Conservation (phyloP, 2,329 filamentous ascomycete species). For the Arthrobotrys sphaeroides region DNA sequence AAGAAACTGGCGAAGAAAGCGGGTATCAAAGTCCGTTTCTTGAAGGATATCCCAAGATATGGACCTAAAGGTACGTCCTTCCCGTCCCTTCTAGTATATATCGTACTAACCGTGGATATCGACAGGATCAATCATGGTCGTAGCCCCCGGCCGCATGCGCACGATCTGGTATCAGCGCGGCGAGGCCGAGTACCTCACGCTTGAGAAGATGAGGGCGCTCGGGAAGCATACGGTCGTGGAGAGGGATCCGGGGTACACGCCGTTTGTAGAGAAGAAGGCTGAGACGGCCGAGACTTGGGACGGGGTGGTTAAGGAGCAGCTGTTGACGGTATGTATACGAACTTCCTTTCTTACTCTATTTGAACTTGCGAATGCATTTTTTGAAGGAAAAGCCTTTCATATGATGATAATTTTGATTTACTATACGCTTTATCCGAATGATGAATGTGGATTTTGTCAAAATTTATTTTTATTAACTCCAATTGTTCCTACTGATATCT, state of each 20-base stretch:
- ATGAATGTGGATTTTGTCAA: conserved; percentile 41
- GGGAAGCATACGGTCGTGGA: conserved; percentile 46
- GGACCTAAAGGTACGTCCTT: conserved; percentile 63
- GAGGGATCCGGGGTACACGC: conserved; percentile 39
- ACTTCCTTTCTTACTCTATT: background rate
- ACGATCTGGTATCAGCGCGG: conserved; percentile 58
- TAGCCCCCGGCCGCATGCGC: conserved; percentile 67
- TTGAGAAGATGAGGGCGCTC: conserved; percentile 23
- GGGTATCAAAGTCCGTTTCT: conserved; percentile 65
- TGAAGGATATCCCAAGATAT: conserved; percentile 66
- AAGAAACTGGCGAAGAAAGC: conserved; percentile 63
- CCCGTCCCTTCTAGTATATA: conserved; percentile 19
- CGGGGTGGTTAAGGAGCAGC: background rate
- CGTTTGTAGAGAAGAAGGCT: conserved; percentile 22
- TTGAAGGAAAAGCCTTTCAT: background rate
- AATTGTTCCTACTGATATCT: conserved; percentile 50
- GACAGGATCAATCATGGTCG: conserved; percentile 66
- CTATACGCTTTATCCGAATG: conserved; percentile 38
- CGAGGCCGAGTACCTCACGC: conserved; percentile 37
- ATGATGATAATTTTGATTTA: conserved; percentile 52
- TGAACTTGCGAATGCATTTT: background rate
- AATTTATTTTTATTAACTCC: conserved; percentile 51
- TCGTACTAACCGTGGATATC: background rate
- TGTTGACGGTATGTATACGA: conserved; percentile 33
- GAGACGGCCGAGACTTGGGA: background rate